A percentile compares a stretch with the other conserved stretches of the same genome.
Conservation (phyloP, 1,284 basidiomycete species). For the Leccinum insolens region DNA sequence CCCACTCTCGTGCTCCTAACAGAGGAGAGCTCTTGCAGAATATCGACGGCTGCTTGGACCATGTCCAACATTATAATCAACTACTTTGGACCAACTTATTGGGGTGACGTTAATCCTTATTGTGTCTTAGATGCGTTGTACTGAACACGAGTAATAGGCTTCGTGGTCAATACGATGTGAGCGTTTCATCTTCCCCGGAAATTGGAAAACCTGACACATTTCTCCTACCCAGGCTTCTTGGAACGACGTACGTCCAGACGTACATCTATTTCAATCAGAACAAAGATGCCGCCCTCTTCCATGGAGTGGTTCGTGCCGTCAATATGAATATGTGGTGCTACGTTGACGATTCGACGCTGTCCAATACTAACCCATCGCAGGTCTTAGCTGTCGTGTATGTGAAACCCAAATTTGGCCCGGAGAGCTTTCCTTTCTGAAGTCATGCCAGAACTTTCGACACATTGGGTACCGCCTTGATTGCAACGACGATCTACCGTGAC, state of each 20-base stretch:
- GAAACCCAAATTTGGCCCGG: background rate
- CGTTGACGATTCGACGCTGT: background rate
- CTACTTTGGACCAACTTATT: conserved; percentile 8
- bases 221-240: conserved; percentile 11
- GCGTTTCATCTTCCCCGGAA: background rate
- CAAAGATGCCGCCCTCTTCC: conserved; percentile 3
- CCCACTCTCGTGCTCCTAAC: background rate
- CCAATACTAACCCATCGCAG: background rate
- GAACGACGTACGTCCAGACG: conserved; percentile 14
- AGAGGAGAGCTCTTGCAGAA: background rate
- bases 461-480: conserved; percentile 5
- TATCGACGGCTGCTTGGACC: background rate
- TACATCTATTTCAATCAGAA: conserved; percentile 11
- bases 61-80: background rate
- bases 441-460: conserved; percentile 3
- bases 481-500: conserved; percentile 2
- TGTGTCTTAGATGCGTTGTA: background rate
- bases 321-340: background rate
- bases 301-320: conserved; percentile 1
- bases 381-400: conserved; percentile 10
- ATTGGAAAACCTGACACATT: background rate
- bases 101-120: conserved; percentile 1
- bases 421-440: background rate
- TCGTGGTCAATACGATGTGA: conserved; percentile 8
- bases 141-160: conserved; percentile 14